A percentile compares a stretch with the other conserved stretches of the same genome.
These are phyloP conservation scores for Pichia pseudocactophila DNA, from an alignment of 805 yeast species.

Conservation along the genomic window DNA sequence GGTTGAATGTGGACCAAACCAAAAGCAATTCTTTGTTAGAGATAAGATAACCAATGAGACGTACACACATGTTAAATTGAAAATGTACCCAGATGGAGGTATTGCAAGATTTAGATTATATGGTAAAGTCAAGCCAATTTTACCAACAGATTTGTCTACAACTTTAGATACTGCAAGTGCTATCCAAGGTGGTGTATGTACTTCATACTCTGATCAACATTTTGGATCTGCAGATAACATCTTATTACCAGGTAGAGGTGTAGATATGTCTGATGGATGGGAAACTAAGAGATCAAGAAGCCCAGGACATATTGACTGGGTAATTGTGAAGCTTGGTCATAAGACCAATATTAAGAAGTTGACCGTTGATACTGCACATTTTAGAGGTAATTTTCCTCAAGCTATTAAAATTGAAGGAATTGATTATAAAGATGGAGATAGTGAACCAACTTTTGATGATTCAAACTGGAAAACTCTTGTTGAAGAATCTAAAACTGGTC, in stretches of 20 bases:
- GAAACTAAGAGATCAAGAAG: conserved; percentile 85
- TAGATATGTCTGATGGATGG: conserved; percentile 98
- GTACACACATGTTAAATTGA: conserved; percentile 73
- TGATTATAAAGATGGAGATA: conserved; percentile 14
- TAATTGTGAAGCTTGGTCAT: conserved; percentile 69
- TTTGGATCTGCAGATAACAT: conserved; percentile 88
- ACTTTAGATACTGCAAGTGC: conserved; percentile 73
- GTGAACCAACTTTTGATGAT: conserved; percentile 34
- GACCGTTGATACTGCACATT: conserved; percentile 86
- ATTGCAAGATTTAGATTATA: conserved; percentile 89
- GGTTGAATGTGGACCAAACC: conserved; percentile 82
- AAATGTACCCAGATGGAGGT: conserved; percentile 98
- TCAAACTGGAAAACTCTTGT: conserved; percentile 58
- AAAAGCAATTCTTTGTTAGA: conserved; percentile 73
- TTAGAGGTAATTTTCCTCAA: conserved; percentile 92
- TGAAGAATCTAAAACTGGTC: conserved; percentile 62
- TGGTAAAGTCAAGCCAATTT: conserved; percentile 73
- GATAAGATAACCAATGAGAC: conserved; percentile 45
- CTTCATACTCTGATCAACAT: conserved; percentile 81
- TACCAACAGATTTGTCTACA: conserved; percentile 37
- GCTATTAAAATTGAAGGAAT: conserved; percentile 61
- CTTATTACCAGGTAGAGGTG: conserved; percentile 87
- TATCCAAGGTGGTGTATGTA: conserved; percentile 81
- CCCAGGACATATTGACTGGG: conserved; percentile 89
- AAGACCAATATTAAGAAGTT: conserved; percentile 46